These are phyloP conservation scores for Nephelium lappaceum DNA, from an alignment of 345 rosid species.

Conservation along the genomic window DNA sequence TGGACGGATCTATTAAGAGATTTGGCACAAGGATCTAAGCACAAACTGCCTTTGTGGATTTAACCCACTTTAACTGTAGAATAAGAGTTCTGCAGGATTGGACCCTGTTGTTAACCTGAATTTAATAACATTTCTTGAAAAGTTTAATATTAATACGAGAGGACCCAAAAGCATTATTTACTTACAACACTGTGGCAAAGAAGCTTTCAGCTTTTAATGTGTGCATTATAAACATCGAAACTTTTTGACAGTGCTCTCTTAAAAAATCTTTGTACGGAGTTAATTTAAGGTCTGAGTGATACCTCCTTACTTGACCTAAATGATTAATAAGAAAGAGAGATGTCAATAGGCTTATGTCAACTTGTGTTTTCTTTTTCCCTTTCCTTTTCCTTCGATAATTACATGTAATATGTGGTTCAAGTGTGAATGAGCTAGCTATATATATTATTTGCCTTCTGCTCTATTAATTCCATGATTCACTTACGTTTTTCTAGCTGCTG, in stretches of 20 bases:
- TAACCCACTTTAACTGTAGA: neutral
- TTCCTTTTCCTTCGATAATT: neutral
- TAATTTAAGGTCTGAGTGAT: neutral
- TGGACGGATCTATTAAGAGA: neutral
- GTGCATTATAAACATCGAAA: neutral
- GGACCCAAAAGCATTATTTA: neutral
- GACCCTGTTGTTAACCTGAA: neutral
- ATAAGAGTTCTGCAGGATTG: neutral
- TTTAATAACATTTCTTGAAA: neutral
- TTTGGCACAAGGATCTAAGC: neutral
- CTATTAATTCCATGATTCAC: neutral
- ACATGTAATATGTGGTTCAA: neutral
- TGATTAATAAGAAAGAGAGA: neutral
- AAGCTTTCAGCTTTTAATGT: neutral
- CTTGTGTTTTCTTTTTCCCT: neutral
- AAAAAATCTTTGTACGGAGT: neutral
- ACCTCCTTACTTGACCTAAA: neutral
- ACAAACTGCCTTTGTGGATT: neutral
- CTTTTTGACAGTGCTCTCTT: neutral
- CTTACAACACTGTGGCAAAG: neutral
- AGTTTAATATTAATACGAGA: neutral
- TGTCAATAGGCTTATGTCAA: neutral
- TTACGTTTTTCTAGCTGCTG: constrained; percentile 50
- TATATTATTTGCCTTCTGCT: neutral
- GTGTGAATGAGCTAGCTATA: neutral